Evolutionary conservation across 208 protist species (phyloP).

Genomic region (Endotrypanum monterogeii): DNA sequence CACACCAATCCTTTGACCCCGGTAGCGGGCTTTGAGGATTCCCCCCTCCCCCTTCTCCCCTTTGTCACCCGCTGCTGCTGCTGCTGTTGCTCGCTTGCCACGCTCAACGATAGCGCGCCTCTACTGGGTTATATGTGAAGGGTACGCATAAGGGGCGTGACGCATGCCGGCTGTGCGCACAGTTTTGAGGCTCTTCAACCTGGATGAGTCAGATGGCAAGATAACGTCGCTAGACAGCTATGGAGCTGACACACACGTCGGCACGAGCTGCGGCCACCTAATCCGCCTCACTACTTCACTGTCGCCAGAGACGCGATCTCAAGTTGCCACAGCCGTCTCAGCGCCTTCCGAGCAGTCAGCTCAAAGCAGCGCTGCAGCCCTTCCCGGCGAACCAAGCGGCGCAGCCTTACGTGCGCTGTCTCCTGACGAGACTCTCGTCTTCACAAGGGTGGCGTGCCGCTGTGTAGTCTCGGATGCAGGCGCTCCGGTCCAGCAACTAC

Average conservation of each 20-base stretch:
- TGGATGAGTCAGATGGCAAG: constrained; percentile 49
- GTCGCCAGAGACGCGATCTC: background rate
- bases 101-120: background rate
- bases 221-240: constrained; percentile 76
- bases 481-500: constrained; percentile 43
- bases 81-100: background rate
- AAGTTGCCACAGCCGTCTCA: background rate
- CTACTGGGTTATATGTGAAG: background rate
- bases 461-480: constrained; percentile 14
- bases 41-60: background rate
- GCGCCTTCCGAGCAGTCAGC: background rate
- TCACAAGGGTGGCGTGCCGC: constrained; percentile 14
- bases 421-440: background rate
- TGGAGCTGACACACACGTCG: constrained; percentile 53
- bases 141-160: background rate
- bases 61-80: background rate
- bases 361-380: background rate
- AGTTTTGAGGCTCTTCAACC: constrained; percentile 58
- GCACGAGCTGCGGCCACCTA: constrained; percentile 62
- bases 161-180: constrained; percentile 59
- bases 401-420: no score
- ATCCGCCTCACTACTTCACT: constrained; percentile 38
- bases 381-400: background rate
- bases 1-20: background rate
- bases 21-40: background rate